These are phyloP conservation scores for Digitaria exilis DNA, from an alignment of 202 grass and related monocot genomes.

Conservation along the genomic window DNA sequence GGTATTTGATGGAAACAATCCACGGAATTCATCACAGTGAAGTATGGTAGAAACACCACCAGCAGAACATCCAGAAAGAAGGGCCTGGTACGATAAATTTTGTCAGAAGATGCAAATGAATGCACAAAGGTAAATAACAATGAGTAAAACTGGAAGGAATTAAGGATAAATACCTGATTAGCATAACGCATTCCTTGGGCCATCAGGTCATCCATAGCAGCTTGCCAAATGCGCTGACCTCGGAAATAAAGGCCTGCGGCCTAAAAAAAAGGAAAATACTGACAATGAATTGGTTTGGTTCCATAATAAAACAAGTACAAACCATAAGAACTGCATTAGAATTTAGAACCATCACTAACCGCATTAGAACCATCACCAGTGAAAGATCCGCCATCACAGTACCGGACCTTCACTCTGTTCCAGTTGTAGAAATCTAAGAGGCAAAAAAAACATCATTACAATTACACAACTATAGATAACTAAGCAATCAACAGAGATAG, in stretches of 20 bases:
- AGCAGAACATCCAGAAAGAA: slow-evolving; percentile 97
- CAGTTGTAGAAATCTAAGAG: slow-evolving; percentile 90
- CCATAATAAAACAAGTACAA: not conserved
- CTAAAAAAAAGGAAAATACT: slow-evolving; percentile 38
- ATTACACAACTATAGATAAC: not conserved
- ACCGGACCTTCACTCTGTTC: slow-evolving; percentile 96
- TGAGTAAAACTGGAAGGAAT: not conserved
- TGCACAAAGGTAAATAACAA: not conserved
- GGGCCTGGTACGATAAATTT: slow-evolving; percentile 59
- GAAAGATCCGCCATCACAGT: slow-evolving; percentile 94
- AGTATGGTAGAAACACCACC: slow-evolving; percentile 90
- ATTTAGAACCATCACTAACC: slow-evolving; percentile 55
- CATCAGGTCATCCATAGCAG: slow-evolving; percentile 90
- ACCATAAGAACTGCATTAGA: too few relatives aligned
- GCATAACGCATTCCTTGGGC: slow-evolving; percentile 83
- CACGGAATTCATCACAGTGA: slow-evolving; percentile 89
- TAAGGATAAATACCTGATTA: slow-evolving; percentile 58
- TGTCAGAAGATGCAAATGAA: slow-evolving; percentile 4
- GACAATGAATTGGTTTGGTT: slow-evolving; percentile 3
- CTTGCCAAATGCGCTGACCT: slow-evolving; percentile 87
- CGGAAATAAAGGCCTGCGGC: slow-evolving; percentile 82
- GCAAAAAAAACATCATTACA: not conserved
- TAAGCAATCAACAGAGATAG: not conserved
- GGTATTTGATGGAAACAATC: slow-evolving; percentile 69
- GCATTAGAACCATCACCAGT: slow-evolving; percentile 67